These are phyloP conservation scores for Lepidium didymum DNA, from an alignment of 345 rosid genomes.

Conservation along the genomic window DNA sequence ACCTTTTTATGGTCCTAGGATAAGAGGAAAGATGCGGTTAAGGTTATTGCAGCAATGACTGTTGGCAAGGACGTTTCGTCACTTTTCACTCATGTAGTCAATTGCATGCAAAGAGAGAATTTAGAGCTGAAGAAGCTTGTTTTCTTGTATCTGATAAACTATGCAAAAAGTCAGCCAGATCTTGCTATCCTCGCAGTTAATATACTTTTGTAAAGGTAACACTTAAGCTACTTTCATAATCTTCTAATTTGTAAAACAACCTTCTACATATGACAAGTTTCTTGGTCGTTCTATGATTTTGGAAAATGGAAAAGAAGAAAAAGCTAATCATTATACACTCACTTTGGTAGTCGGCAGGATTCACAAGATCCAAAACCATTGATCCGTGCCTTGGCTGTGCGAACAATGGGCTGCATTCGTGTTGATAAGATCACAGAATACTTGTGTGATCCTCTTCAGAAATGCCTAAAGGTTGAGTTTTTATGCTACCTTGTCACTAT, in stretches of 20 bases:
- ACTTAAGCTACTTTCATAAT: not conserved
- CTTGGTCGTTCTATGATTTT: not conserved
- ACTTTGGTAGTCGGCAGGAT: slow-evolving; percentile 45
- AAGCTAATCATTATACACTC: not conserved
- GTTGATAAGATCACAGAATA: slow-evolving; percentile 96
- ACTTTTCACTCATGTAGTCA: slow-evolving; percentile 86
- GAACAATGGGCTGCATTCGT: slow-evolving; percentile 99
- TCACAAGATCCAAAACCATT: slow-evolving; percentile 97
- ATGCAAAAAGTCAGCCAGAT: slow-evolving; percentile 96
- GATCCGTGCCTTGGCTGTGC: slow-evolving; percentile 93
- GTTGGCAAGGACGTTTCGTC: slow-evolving; percentile 97
- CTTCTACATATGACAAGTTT: not conserved
- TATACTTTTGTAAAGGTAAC: slow-evolving; percentile 91
- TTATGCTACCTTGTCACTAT: not conserved
- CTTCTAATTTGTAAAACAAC: not conserved
- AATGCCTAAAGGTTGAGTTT: slow-evolving; percentile 76
- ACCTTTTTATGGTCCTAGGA: slow-evolving; percentile 34
- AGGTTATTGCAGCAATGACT: slow-evolving; percentile 98
- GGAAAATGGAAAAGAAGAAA: not conserved
- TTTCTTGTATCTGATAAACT: slow-evolving; percentile 79
- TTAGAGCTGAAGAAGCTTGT: slow-evolving; percentile 93
- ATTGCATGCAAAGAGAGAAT: slow-evolving; percentile 96
- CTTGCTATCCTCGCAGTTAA: slow-evolving; percentile 94
- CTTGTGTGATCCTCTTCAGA: slow-evolving; percentile 94
- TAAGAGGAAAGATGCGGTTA: slow-evolving; percentile 96